phyloP scores from a whole-genome alignment of 2,329 filamentous ascomycete genomes.

The Cercospora sp. region DNA sequence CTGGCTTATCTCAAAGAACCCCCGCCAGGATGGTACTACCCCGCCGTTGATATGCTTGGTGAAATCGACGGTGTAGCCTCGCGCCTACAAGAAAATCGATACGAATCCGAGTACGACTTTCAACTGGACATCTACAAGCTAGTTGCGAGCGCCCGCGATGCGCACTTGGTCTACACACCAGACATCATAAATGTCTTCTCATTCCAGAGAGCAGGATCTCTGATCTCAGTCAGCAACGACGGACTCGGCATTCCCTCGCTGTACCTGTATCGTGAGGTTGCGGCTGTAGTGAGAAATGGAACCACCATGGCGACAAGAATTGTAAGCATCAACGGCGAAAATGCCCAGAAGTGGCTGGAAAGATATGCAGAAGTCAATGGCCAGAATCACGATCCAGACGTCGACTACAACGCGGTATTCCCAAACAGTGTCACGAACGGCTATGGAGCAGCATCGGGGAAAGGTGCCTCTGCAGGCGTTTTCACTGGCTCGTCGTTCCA shows the following conservation, averaged over 20 bases:
- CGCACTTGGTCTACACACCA: slow-evolving; percentile 42
- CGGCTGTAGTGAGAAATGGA: background rate
- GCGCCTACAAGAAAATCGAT: slow-evolving; percentile 35
- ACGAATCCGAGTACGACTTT: slow-evolving; percentile 45
- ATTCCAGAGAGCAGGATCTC: slow-evolving; percentile 30
- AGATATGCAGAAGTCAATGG: slow-evolving; percentile 34
- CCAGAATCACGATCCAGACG: slow-evolving; percentile 44
- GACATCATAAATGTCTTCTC: slow-evolving; percentile 43
- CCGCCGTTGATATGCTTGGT: slow-evolving; percentile 33
- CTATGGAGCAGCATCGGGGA: background rate
- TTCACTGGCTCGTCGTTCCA: background rate
- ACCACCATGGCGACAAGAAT: slow-evolving; percentile 35
- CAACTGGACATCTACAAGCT: slow-evolving; percentile 42
- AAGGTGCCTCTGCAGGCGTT: too few species aligned
- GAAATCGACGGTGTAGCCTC: background rate
- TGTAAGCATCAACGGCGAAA: slow-evolving; percentile 42
- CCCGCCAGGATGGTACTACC: slow-evolving; percentile 38
- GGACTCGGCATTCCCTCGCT: slow-evolving; percentile 41
- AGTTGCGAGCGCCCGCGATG: slow-evolving; percentile 42
- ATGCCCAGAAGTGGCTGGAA: slow-evolving; percentile 38
- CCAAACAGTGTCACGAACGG: slow-evolving; percentile 28
- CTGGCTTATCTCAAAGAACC: slow-evolving; percentile 44
- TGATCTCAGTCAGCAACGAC: slow-evolving; percentile 38
- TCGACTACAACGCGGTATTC: slow-evolving; percentile 45
- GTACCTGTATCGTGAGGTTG: slow-evolving; percentile 34